phyloP scores from a whole-genome alignment of 2,329 filamentous ascomycete genomes.

The Fusarium sp. region DNA sequence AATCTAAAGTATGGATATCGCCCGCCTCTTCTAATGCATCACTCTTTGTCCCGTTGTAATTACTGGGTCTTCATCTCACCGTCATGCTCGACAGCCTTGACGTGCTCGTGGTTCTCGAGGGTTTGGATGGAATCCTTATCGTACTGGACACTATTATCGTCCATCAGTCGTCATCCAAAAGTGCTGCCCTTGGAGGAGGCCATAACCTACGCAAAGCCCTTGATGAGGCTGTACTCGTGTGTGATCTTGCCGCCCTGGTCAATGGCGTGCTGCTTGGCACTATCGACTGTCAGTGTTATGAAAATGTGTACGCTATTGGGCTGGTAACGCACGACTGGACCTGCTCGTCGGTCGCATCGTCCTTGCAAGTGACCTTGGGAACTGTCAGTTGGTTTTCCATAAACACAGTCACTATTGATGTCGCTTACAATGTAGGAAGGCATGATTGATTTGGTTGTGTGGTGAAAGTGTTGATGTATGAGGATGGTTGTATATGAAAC shows the following conservation, averaged over 20 bases:
- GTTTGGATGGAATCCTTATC: constrained; percentile 73
- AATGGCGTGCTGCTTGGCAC: constrained; percentile 79
- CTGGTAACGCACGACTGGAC: constrained; percentile 69
- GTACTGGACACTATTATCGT: constrained; percentile 73
- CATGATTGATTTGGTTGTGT: constrained; percentile 54
- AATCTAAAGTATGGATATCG: constrained; percentile 19
- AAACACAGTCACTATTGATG: background rate
- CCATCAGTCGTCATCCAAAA: background rate
- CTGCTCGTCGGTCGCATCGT: constrained; percentile 72
- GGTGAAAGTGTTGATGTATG: constrained; percentile 26
- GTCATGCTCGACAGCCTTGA: constrained; percentile 82
- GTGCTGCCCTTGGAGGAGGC: background rate
- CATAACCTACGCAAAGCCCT: constrained; percentile 85
- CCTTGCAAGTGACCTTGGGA: constrained; percentile 81
- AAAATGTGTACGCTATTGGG: background rate
- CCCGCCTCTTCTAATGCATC: constrained; percentile 1
- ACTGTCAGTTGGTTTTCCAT: constrained; percentile 23
- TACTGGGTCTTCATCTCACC: constrained; percentile 78
- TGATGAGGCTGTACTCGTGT: constrained; percentile 87
- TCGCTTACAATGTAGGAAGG: constrained; percentile 66
- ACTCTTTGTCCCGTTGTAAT: constrained; percentile 7
- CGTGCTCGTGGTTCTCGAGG: constrained; percentile 74
- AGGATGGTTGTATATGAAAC: constrained; percentile 27
- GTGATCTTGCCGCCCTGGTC: constrained; percentile 85
- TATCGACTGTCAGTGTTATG: constrained; percentile 48